phyloP scores from a whole-genome alignment of 2,329 filamentous ascomycete species.

The Trichoderma sp. region DNA sequence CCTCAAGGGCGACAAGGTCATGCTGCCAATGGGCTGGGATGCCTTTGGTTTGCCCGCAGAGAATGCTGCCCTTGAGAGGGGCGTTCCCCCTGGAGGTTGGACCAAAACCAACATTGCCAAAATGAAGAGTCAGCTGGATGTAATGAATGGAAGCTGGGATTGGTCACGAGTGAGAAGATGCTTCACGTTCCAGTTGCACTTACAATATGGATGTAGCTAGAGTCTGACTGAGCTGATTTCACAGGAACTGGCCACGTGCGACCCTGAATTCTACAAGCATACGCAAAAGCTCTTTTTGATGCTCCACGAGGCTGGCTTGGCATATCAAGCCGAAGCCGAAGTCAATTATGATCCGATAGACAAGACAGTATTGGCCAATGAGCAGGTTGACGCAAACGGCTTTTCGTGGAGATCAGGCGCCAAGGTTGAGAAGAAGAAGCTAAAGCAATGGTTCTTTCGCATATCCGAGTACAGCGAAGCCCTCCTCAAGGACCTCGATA shows the following conservation, averaged over 20 bases:
- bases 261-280: constrained; percentile 85
- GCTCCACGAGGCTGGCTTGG: constrained; percentile 73
- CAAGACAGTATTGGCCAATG: constrained; percentile 86
- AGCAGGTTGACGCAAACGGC: constrained; percentile 87
- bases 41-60: constrained; percentile 89
- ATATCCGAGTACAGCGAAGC: constrained; percentile 79
- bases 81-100: constrained; percentile 77
- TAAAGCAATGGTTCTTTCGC: constrained; percentile 89
- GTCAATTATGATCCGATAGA: constrained; percentile 93
- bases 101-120: constrained; percentile 77
- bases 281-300: constrained; percentile 84
- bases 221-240: neutral
- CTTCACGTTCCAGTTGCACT: neutral
- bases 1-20: constrained; percentile 73
- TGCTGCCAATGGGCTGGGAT: constrained; percentile 95
- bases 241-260: constrained; percentile 82
- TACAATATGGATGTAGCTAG: neutral
- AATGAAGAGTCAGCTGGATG: constrained; percentile 80
- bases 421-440: constrained; percentile 74
- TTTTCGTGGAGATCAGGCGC: constrained; percentile 86
- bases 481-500: constrained; percentile 71
- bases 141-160: constrained; percentile 82
- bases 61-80: constrained; percentile 85
- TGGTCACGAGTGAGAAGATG: constrained; percentile 75
- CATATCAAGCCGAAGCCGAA: constrained; percentile 79